Conservation (phyloP, 2,329 filamentous ascomycete species). For the Fusarium drepaniforme region DNA sequence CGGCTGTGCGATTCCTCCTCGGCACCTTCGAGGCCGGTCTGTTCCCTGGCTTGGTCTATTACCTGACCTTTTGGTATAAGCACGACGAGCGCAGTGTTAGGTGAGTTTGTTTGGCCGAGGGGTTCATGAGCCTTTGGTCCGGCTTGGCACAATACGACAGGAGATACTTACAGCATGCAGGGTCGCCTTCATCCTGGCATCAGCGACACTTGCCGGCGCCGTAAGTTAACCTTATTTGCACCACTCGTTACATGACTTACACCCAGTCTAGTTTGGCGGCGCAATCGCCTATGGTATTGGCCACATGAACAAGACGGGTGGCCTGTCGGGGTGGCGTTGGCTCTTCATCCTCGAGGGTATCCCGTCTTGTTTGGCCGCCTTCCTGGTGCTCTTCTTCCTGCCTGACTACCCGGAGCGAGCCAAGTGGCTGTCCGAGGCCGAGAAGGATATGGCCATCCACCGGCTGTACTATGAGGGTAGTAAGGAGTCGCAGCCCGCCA, state of each 20-base stretch:
- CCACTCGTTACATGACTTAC: not conserved
- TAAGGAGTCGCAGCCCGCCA: slow-evolving; percentile 70
- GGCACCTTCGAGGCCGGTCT: slow-evolving; percentile 79
- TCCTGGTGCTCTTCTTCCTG: slow-evolving; percentile 74
- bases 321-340: slow-evolving; percentile 77
- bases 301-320: slow-evolving; percentile 74
- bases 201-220: slow-evolving; percentile 77
- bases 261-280: slow-evolving; percentile 67
- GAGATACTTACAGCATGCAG: slow-evolving; percentile 48
- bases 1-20: slow-evolving; percentile 75
- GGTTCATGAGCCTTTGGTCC: slow-evolving; percentile 2
- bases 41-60: slow-evolving; percentile 70
- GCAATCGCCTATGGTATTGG: slow-evolving; percentile 79
- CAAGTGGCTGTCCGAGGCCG: slow-evolving; percentile 69
- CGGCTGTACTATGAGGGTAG: slow-evolving; percentile 61
- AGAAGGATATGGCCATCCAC: slow-evolving; percentile 66
- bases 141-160: slow-evolving; percentile 1
- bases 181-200: slow-evolving; percentile 78
- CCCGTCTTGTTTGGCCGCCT: slow-evolving; percentile 72
- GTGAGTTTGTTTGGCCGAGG: slow-evolving; percentile 36
- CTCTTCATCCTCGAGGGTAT: slow-evolving; percentile 74
- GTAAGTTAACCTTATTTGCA: slow-evolving; percentile 38
- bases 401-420: slow-evolving; percentile 77
- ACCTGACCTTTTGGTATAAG: slow-evolving; percentile 81
- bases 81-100: slow-evolving; percentile 76